Percentiles rank a stretch among this genome's conserved stretches.
These are phyloP conservation scores for Leptodontidium sp. DNA, from an alignment of 2,329 filamentous ascomycete genomes.

Conservation along the genomic window DNA sequence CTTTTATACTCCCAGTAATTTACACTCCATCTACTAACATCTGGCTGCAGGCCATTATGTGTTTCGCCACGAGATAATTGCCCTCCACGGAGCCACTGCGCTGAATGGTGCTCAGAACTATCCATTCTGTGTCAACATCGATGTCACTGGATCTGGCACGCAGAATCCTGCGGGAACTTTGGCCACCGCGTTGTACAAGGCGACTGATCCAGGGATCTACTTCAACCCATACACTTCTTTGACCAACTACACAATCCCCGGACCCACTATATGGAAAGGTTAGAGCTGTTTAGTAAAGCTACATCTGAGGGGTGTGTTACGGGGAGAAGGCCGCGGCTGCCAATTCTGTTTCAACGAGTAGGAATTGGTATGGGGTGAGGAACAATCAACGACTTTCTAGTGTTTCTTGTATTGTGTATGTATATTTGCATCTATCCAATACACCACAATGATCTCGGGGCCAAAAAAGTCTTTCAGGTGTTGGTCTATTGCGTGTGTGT, in stretches of 20 bases:
- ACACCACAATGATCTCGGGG: too few species aligned
- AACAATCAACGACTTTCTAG: too few species aligned
- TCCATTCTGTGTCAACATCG: constrained; percentile 58
- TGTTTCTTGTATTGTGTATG: too few species aligned
- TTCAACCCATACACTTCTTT: constrained; percentile 49
- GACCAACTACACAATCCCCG: constrained; percentile 46
- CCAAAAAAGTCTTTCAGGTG: too few species aligned
- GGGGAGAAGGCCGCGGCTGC: too few species aligned
- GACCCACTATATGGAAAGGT: constrained; percentile 41
- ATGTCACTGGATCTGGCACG: constrained; percentile 54
- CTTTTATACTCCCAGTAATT: too few species aligned
- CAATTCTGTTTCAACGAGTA: too few species aligned
- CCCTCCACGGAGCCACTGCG: constrained; percentile 32
- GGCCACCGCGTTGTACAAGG: constrained; percentile 51
- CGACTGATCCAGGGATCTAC: constrained; percentile 52
- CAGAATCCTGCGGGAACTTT: constrained; percentile 47
- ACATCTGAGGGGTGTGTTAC: too few species aligned
- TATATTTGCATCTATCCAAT: too few species aligned
- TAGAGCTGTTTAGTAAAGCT: neutral
- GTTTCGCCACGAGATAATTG: constrained; percentile 54
- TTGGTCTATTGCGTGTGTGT: too few species aligned
- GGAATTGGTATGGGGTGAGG: too few species aligned
- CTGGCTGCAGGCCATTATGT: constrained; percentile 51
- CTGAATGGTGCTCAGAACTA: constrained; percentile 58
- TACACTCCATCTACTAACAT: too few species aligned